These are phyloP conservation scores for Leptographium radiaticola DNA, from an alignment of 2,329 filamentous ascomycete genomes.

Conservation along the genomic window DNA sequence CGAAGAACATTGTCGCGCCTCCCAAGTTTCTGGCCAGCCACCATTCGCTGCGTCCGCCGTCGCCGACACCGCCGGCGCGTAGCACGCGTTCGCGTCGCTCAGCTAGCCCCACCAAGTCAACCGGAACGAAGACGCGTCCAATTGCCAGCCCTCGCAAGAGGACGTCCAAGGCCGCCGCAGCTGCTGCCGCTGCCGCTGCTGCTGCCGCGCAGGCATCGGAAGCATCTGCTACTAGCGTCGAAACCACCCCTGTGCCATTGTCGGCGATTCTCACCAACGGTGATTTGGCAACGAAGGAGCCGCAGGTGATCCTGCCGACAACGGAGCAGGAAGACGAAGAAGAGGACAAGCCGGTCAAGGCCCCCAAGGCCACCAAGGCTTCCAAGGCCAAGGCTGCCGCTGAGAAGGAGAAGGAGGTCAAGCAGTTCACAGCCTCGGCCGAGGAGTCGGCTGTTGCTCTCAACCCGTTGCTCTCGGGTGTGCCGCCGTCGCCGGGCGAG, in stretches of 20 bases:
- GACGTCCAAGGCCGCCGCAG: conserved; percentile 26
- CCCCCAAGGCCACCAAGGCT: neutral
- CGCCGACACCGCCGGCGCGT: conserved; percentile 30
- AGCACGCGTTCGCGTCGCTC: conserved; percentile 40
- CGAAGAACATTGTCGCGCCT: conserved; percentile 67
- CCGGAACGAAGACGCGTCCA: conserved; percentile 24
- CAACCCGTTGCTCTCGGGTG: conserved; percentile 55
- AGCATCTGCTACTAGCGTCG: conserved; percentile 19
- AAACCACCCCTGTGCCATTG: conserved; percentile 13
- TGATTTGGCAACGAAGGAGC: conserved; percentile 7
- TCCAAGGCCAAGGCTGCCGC: neutral
- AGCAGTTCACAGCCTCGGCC: conserved; percentile 38
- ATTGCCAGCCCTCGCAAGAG: conserved; percentile 43
- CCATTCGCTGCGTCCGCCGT: conserved; percentile 31
- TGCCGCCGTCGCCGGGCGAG: conserved; percentile 63
- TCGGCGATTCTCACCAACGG: conserved; percentile 18
- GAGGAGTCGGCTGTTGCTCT: conserved; percentile 54
- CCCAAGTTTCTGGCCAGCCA: conserved; percentile 51
- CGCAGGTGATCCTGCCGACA: conserved; percentile 28
- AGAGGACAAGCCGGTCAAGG: neutral
- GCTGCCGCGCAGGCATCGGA: conserved; percentile 22
- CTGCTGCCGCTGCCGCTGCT: conserved; percentile 8
- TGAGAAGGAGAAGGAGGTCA: conserved; percentile 39
- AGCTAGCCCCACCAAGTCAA: conserved; percentile 40
- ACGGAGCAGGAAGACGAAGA: conserved; percentile 30